These are phyloP conservation scores for Obba rivulosa DNA, from an alignment of 768 basidiomycete genomes.

Conservation along the genomic window DNA sequence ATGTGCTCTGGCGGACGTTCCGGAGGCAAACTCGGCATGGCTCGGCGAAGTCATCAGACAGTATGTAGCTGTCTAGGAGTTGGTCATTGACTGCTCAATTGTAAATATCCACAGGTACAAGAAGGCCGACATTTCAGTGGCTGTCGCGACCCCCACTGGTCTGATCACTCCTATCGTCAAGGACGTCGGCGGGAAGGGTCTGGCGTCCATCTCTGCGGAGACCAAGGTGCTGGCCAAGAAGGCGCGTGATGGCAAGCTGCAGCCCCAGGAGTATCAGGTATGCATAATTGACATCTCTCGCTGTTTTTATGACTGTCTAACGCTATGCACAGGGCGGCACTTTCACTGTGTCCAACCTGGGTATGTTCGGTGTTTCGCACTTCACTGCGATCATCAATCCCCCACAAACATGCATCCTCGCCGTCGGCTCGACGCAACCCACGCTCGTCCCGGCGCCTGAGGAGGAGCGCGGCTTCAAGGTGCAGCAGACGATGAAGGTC, in stretches of 20 bases:
- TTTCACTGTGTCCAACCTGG: constrained; percentile 98
- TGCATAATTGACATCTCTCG: constrained; percentile 4
- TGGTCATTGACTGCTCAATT: background rate
- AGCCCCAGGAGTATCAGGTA: constrained; percentile 95
- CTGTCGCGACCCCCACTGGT: constrained; percentile 93
- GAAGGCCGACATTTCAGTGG: constrained; percentile 95
- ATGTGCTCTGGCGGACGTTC: constrained; percentile 89
- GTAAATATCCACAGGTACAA: constrained; percentile 71
- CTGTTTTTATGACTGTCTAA: background rate
- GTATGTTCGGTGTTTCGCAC: constrained; percentile 93
- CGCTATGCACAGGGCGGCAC: constrained; percentile 70
- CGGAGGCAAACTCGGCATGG: constrained; percentile 98
- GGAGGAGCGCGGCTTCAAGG: constrained; percentile 94
- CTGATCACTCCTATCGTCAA: constrained; percentile 97
- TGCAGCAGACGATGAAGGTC: constrained; percentile 87
- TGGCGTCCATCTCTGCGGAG: constrained; percentile 89
- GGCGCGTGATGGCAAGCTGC: constrained; percentile 94
- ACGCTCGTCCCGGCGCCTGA: constrained; percentile 83
- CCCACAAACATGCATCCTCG: constrained; percentile 96
- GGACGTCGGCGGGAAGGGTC: constrained; percentile 88
- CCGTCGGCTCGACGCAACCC: constrained; percentile 84
- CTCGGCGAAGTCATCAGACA: constrained; percentile 91
- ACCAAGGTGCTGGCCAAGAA: constrained; percentile 91
- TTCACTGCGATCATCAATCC: constrained; percentile 99
- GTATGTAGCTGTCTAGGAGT: constrained; percentile 41